Conservation (phyloP, 208 protist genomes). For the Naegleria fowleri region DNA sequence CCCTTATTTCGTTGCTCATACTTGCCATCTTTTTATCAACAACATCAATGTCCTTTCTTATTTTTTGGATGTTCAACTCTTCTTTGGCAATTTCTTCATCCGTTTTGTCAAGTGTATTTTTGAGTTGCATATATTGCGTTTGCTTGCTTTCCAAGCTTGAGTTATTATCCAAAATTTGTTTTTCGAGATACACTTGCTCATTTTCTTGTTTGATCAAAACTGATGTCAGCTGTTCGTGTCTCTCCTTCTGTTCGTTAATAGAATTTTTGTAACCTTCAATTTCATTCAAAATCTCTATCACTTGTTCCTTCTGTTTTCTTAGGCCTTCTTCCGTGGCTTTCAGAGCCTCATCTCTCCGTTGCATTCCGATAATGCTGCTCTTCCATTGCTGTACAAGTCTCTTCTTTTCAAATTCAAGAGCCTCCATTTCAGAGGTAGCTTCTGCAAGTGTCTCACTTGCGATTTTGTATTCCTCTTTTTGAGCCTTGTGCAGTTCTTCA, state of each 20-base stretch:
- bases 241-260: conserved; percentile 67
- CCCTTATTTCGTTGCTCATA: conserved; percentile 64
- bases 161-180: conserved; percentile 65
- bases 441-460: conserved; percentile 78
- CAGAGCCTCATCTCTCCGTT: conserved; percentile 81
- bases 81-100: conserved; percentile 66
- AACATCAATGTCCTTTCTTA: conserved; percentile 56
- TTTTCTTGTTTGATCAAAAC: conserved; percentile 81
- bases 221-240: conserved; percentile 75
- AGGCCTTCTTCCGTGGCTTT: conserved; percentile 81
- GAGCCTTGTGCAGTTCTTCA: conserved; percentile 70
- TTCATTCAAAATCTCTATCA: conserved; percentile 80
- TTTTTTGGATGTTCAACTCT: conserved; percentile 66
- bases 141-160: conserved; percentile 62
- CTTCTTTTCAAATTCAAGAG: conserved; percentile 86
- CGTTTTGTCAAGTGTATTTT: conserved; percentile 61
- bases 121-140: conserved; percentile 60
- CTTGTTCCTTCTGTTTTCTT: conserved; percentile 74
- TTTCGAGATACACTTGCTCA: conserved; percentile 75
- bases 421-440: conserved; percentile 84
- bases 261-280: conserved; percentile 74
- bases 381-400: conserved; percentile 87
- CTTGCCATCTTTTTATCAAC: conserved; percentile 74
- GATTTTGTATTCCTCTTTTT: conserved; percentile 74
- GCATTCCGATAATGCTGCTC: conserved; percentile 80